Evolutionary conservation across 225 moss, liverwort and hornwort species (phyloP), one percentile per base, ranked within the genome.

Genomic region (Asterella californica): DNA sequence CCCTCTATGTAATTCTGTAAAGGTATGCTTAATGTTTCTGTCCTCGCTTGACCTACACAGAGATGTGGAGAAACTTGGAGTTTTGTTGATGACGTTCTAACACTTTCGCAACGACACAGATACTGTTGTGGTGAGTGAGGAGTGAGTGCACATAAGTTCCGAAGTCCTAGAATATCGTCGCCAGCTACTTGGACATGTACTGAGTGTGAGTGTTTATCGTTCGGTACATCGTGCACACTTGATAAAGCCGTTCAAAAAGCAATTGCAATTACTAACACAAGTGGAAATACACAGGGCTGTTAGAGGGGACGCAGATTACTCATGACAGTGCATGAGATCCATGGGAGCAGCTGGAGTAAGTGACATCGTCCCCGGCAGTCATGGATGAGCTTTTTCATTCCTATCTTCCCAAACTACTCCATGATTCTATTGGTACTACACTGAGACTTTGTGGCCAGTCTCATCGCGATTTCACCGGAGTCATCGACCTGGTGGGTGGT

Each of bases 311-410:
- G 89, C 69, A 88, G 97, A 71, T 99, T 94, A 55, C 74, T 93
- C 84, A 89, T 93, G 92, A 94, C 97, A 67, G 92, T 91, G 50
- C 86, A 90, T 78, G 97, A 99, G 86, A 89, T n/a, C n/a, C n/a
- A n/a, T 99, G 74, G 86, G 78, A 87, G 87, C 91, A 79, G 87
- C 90, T 79, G 91, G 87, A 30, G 97, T 96, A 85, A 76, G 86
- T 33, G 10, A 61, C 50, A 25, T 42, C 25, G 25, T 61, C 32
- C 50, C 6, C 21, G 15, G 30, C 15, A 42, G 1, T 37, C 0
- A 12, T 33, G 2, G 33, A 32, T 53, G 6, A 33, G 10, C n/a
- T n/a, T 29, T 5, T 9, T 36, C 15, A 36, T 74, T 52, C 5
- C 19, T 34, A 10, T 74, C 10, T 18, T 32, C 7, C 27, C 47